Conservation (phyloP, 23 red algal species). For the Gracilaria domingensis region DNA sequence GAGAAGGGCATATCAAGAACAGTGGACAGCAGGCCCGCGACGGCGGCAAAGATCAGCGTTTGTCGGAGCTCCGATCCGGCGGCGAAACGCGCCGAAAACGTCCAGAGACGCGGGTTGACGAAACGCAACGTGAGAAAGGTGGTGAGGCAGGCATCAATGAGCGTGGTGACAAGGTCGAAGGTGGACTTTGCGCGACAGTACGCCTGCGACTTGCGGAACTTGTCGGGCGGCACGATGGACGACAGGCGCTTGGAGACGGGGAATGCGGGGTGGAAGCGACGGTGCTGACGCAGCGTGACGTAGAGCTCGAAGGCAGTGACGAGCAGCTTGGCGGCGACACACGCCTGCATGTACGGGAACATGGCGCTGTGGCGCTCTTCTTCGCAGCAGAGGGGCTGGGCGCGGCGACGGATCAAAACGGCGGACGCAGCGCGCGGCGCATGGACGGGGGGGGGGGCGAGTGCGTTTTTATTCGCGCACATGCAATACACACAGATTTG, state of each 20-base stretch:
- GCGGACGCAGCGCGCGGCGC: no score
- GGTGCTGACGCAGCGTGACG: constrained; percentile 54
- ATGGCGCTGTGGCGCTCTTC: neutral
- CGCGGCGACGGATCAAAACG: neutral
- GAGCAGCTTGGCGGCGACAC: constrained; percentile 40
- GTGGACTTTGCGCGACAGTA: constrained; percentile 82
- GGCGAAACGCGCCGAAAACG: constrained; percentile 17
- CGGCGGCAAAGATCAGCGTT: constrained; percentile 54
- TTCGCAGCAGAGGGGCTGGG: neutral
- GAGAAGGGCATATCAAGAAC: constrained; percentile 61
- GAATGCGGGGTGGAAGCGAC: constrained; percentile 41
- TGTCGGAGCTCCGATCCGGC: constrained; percentile 44
- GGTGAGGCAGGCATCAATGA: constrained; percentile 47
- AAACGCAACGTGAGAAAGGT: constrained; percentile 36
- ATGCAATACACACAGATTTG: no score
- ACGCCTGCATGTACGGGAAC: constrained; percentile 52
- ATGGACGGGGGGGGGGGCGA: neutral
- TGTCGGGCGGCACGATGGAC: constrained; percentile 58
- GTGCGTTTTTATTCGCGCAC: no score
- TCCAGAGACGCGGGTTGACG: constrained; percentile 68
- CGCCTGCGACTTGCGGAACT: constrained; percentile 71
- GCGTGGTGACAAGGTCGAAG: constrained; percentile 53
- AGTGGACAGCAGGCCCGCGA: constrained; percentile 42
- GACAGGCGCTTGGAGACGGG: constrained; percentile 31
- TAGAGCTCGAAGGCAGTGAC: constrained; percentile 62